Evolutionary conservation across 257 asterid species (phyloP), one percentile per base, ranked within the genome.

Genomic region (Ehretia macrophylla): DNA sequence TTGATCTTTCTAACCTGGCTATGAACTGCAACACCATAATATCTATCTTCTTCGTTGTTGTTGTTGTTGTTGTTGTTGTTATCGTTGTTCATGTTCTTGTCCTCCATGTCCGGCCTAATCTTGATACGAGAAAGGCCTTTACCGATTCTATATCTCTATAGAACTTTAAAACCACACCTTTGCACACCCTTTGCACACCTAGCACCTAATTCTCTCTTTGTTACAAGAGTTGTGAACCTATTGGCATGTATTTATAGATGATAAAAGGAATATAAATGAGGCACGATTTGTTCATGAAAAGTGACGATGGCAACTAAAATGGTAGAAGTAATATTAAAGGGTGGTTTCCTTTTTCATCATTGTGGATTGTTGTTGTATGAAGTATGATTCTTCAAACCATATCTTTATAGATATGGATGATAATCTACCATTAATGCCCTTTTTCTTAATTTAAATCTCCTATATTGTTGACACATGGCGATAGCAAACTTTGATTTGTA

Each of bases 1-100:
- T 80, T 81, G 20, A 87, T 82, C 65, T 77, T 87, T 19, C 65
- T 75, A 11, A 87, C 86, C 55, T 82, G 96, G 77, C 85, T 87
- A 44, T 87, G 96, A 35, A 87, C 59, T 16, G 81, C 90, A 9
- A 84, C 79, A 0, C 84, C 91, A 42, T 55, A 60, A 37, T 67
- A 71, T 40, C 20, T 51, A 8, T 69, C 82, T 45, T 70, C 72
- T 0, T 63, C 66, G 1, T 62, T 39, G 32, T 32, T 65, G 32
- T 32, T 46, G 51, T 2, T 37, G 62, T 11, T 27, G 64, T 58
- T 54, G 59, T 52, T 14, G 14, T 14, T 67, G 39, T 17, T 57
- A 20, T 21, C 1, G 49, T 27, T 49, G 39, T n/a, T n/a, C n/a
- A n/a, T n/a, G n/a, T n/a, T n/a, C 57, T 54, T 59, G 44, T 68